Evolutionary conservation across 2,329 filamentous ascomycete species (phyloP).

Genomic region (Penicillium sp.): DNA sequence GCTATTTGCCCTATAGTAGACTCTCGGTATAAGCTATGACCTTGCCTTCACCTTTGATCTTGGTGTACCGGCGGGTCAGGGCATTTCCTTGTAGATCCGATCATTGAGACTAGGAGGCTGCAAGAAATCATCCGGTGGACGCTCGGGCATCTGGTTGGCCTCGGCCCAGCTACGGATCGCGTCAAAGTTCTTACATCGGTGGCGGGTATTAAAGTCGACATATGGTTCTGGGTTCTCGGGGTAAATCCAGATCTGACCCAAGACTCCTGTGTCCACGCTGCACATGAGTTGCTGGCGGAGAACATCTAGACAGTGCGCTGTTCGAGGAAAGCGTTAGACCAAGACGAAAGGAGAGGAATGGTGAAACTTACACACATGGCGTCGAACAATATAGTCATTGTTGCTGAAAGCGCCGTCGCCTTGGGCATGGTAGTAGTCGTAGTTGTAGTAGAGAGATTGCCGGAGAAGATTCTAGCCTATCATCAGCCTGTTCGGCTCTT

Average conservation of each 20-base stretch:
- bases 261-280: conserved; percentile 57
- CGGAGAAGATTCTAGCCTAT: conserved; percentile 56
- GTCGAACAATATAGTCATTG: conserved; percentile 52
- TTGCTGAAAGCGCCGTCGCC: conserved; percentile 57
- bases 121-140: conserved; percentile 44
- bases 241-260: conserved; percentile 60
- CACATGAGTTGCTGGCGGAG: conserved; percentile 64
- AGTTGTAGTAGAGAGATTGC: conserved; percentile 59
- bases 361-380: conserved; percentile 58
- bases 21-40: no score
- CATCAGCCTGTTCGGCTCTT: no score
- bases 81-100: conserved; percentile 24
- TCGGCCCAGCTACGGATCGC: conserved; percentile 55
- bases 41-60: no score
- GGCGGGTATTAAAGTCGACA: conserved; percentile 61
- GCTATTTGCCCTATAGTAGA: no score
- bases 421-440: conserved; percentile 54
- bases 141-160: conserved; percentile 49
- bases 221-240: conserved; percentile 50
- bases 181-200: conserved; percentile 59
- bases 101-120: conserved; percentile 33
- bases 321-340: background rate
- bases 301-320: conserved; percentile 60
- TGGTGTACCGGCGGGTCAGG: no score
- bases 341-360: background rate